phyloP scores from a whole-genome alignment of 345 rosid genomes.

The Atalantia buxifolia region DNA sequence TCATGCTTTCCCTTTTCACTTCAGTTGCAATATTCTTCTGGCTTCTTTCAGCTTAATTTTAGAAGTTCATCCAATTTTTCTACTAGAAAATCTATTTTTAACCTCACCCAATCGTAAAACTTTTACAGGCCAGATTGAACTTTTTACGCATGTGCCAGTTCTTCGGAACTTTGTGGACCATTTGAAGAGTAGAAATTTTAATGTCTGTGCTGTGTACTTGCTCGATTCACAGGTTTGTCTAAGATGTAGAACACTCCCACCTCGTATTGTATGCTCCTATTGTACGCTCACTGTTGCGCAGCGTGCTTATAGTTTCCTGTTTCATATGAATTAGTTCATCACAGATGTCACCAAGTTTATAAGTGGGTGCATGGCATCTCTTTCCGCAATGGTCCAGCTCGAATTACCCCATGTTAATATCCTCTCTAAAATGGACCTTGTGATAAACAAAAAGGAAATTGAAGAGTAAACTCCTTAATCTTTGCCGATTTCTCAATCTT shows the following conservation, averaged over 20 bases:
- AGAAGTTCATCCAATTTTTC: not conserved
- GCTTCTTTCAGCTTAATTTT: not conserved
- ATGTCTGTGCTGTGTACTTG: slow-evolving; percentile 76
- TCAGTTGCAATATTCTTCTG: not conserved
- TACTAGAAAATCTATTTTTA: not conserved
- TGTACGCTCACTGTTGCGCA: not conserved
- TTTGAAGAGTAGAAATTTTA: slow-evolving; percentile 76
- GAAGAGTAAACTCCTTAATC: slow-evolving; percentile 46
- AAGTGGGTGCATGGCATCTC: slow-evolving; percentile 96
- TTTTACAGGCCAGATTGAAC: slow-evolving; percentile 78
- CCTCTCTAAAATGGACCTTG: slow-evolving; percentile 92
- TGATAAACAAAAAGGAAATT: slow-evolving; percentile 62
- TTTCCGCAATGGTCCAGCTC: slow-evolving; percentile 92
- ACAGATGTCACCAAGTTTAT: slow-evolving; percentile 89
- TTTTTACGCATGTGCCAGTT: slow-evolving; percentile 85
- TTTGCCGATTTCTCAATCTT: not conserved
- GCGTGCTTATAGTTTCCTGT: slow-evolving; percentile 1
- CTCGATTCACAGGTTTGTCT: slow-evolving; percentile 90
- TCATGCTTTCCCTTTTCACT: not conserved
- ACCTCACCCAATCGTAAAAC: not conserved
- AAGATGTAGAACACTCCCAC: not conserved
- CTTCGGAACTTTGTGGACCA: slow-evolving; percentile 89
- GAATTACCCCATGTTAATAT: slow-evolving; percentile 88
- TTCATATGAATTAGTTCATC: slow-evolving; percentile 56
- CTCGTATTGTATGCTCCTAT: not conserved